Base-by-base conservation (phyloP, 2,329 filamentous ascomycete genomes). In the Fusarium xyrophilum region DNA sequence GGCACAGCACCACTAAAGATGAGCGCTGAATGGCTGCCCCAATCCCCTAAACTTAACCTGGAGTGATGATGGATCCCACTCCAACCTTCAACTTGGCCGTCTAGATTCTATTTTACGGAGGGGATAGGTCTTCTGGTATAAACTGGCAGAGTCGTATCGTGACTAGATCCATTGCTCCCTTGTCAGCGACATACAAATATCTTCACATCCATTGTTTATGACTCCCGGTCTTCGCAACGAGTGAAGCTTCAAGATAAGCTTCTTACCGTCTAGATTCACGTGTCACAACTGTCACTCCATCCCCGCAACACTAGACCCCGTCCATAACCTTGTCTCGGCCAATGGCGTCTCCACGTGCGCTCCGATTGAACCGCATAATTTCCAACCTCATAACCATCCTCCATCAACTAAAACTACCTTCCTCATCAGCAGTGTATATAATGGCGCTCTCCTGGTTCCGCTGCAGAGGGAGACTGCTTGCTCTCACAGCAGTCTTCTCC, bases 261-360 rank as follows among this genome's bases (percentile, higher is more conserved):
- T 32, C 15, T 4, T 0, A 17, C 27, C 1, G 7, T 2, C 7
- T 2, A 19, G 3, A 12, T 6, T 15, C 9, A 19, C 21, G 15
- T 12, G 9, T 25, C 17, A 25, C 17, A n/a, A 35, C 17, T 19
- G 30, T 0, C 8, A 25, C 30, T n/a, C 12, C 7, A 9, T 48
- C 32, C 28, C 19, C 33, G 17, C 33, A 33, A 32, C 17, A 46
- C 51, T 46, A 54, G 38, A 27, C 55, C 54, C 38, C 36, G 13
- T 25, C 39, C 36, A 43, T n/a, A 30, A n/a, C 11, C 30, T 15
- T 43, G 43, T 65, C 52, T 56, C 50, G 43, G 15, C 67, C 67
- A 70, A 40, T 70, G 56, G 56, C 50, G 32, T 53, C 44, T 50
- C 27, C 67, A 70, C 67, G 67, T 70, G 67, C 54, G 13, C 60